Evolutionary conservation across 139 green algal genomes (phyloP).

Genomic region (Zygnema cylindricum): DNA sequence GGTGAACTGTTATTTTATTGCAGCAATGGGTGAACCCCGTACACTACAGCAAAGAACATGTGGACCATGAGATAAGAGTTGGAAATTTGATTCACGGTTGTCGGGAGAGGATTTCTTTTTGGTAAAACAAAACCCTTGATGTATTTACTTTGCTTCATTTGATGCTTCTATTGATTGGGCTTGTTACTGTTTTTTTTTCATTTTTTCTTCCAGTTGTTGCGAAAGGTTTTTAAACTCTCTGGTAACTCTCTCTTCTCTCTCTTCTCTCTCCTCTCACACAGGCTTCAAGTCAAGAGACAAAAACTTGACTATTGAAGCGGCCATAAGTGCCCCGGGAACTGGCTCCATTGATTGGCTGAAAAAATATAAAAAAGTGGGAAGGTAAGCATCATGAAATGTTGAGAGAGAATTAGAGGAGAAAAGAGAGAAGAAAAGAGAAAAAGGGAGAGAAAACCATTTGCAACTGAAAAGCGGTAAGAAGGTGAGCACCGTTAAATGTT

Average conservation of each 20-base stretch:
- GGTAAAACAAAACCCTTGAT: background rate
- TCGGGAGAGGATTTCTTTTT: background rate
- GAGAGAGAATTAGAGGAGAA: no score
- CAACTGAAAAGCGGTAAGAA: no score
- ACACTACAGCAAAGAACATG: slow-evolving; percentile 7
- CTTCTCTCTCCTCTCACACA: no score
- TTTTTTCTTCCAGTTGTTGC: background rate
- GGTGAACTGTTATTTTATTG: background rate
- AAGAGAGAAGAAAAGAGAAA: no score
- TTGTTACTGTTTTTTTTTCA: background rate
- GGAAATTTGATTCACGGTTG: background rate
- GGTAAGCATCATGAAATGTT: background rate
- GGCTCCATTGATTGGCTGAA: background rate
- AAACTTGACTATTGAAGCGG: background rate
- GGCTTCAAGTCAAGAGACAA: background rate
- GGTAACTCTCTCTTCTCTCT: no score
- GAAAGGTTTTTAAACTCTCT: no score
- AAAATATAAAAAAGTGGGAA: background rate
- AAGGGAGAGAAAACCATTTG: no score
- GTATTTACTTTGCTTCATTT: background rate
- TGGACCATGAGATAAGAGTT: background rate
- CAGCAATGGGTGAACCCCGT: background rate
- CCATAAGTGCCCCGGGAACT: background rate
- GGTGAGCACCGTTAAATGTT: no score
- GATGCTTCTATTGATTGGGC: background rate